Evolutionary conservation across 345 rosid genomes (phyloP).

Genomic region (Sonneratia caseolaris): DNA sequence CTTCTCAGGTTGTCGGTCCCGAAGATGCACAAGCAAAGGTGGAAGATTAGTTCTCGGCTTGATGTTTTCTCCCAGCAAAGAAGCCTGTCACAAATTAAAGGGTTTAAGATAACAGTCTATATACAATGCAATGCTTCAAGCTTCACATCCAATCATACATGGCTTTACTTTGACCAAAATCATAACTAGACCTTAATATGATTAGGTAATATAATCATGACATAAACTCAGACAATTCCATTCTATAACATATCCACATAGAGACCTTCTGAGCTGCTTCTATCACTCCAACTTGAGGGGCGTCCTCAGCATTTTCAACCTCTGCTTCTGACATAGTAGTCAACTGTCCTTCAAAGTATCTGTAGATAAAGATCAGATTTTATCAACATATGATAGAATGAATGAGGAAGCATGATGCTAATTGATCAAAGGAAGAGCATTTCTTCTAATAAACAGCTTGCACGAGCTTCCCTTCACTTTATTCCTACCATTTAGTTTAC

Average conservation of each 20-base stretch:
- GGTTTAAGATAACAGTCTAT: not conserved
- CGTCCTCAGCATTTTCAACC: conserved; percentile 34
- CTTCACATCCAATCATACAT: not conserved
- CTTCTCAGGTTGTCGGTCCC: conserved; percentile 70
- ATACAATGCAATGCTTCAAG: not conserved
- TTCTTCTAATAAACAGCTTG: not conserved
- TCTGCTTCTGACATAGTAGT: conserved; percentile 55
- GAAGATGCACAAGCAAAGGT: conserved; percentile 67
- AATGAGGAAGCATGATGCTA: not conserved
- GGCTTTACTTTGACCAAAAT: not conserved
- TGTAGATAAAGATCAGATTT: conserved; percentile 12
- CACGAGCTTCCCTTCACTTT: not conserved
- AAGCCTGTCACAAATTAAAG: conserved; percentile 39
- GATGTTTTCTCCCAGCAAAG: conserved; percentile 76
- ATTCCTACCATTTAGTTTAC: not conserved
- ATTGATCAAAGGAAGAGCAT: not conserved
- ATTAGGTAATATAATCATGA: not conserved
- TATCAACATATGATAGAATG: not conserved
- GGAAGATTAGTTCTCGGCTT: conserved; percentile 80
- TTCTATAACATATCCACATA: not conserved
- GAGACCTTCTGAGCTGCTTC: conserved; percentile 93
- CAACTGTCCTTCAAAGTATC: conserved; percentile 86
- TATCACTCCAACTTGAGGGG: conserved; percentile 39
- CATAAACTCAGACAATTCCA: not conserved
- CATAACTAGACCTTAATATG: not conserved